phyloP scores from a whole-genome alignment of 805 yeast genomes.

The Candida chilensis region DNA sequence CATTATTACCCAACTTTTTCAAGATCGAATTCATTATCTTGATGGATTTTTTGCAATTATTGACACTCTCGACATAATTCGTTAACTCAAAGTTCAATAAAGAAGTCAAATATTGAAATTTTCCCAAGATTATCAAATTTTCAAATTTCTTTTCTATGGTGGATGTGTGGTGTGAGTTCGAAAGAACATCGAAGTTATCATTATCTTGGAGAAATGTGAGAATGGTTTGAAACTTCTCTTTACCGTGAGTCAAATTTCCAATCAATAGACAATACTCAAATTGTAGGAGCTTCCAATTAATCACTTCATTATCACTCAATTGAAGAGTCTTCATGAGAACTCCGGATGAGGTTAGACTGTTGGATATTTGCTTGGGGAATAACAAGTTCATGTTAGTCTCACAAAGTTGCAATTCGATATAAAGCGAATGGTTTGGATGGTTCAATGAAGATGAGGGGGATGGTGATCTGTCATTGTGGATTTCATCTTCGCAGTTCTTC shows the following conservation, averaged over 20 bases:
- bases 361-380: constrained; percentile 3
- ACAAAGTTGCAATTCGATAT: constrained; percentile 2
- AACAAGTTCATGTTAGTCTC: constrained; percentile 3
- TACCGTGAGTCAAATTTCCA: constrained; percentile 10
- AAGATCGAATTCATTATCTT: constrained; percentile 45
- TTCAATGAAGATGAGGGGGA: constrained; percentile 11
- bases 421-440: constrained; percentile 6
- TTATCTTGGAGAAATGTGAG: constrained; percentile 12
- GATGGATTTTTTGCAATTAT: constrained; percentile 36
- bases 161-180: constrained; percentile 4
- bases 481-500: constrained; percentile 7
- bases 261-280: constrained; percentile 14
- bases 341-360: constrained; percentile 2
- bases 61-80: constrained; percentile 17
- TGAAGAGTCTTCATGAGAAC: constrained; percentile 2
- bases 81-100: constrained; percentile 8
- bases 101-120: constrained; percentile 22
- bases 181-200: constrained; percentile 15
- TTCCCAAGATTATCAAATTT: constrained; percentile 19
- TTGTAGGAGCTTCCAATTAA: constrained; percentile 18
- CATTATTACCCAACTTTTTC: constrained; percentile 21
- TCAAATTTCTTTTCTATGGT: constrained; percentile 11
- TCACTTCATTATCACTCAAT: constrained; percentile 6
- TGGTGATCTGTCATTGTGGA: constrained; percentile 7
- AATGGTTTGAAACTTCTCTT: constrained; percentile 13